Conservation (phyloP, 2,329 filamentous ascomycete genomes). For the Amesomyces nigricolor region DNA sequence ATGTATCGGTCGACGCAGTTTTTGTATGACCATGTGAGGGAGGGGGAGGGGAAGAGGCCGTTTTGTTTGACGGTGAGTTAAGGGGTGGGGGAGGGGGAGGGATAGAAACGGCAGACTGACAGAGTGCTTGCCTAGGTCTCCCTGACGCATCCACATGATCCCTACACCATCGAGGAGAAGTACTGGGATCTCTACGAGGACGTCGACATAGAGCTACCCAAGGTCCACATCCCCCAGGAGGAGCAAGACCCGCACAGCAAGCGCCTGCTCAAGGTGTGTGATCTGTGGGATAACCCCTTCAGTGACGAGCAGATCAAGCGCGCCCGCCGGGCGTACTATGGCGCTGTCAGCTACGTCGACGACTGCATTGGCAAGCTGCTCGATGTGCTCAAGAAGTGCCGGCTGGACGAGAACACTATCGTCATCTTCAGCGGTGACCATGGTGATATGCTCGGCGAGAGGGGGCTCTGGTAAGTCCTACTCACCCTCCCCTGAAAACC, state of each 20-base stretch:
- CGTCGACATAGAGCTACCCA: constrained; percentile 79
- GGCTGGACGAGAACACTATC: constrained; percentile 78
- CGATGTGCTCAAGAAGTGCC: constrained; percentile 69
- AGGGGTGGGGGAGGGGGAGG: not conserved
- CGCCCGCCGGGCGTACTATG: constrained; percentile 85
- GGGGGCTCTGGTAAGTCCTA: constrained; percentile 64
- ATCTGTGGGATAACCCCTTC: constrained; percentile 78
- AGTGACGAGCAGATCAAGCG: constrained; percentile 79
- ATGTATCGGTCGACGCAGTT: constrained; percentile 89
- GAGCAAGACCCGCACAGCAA: constrained; percentile 83
- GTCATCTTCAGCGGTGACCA: constrained; percentile 91
- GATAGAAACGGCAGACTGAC: constrained; percentile 9
- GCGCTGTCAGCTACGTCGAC: constrained; percentile 88
- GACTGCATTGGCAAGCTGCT: constrained; percentile 84
- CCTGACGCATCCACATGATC: constrained; percentile 90
- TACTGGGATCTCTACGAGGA: constrained; percentile 91
- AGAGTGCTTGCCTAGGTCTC: constrained; percentile 51
- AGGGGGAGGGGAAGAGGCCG: constrained; percentile 65
- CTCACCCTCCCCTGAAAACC: not conserved
- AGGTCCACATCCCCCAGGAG: constrained; percentile 70
- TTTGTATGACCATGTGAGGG: constrained; percentile 83
- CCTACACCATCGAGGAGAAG: constrained; percentile 88
- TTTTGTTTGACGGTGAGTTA: constrained; percentile 69
- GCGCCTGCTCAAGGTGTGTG: constrained; percentile 78
- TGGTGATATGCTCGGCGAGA: constrained; percentile 92